Evolutionary conservation across 495 filamentous ascomycete genomes (phyloP).

Genomic region (Aspergillus carlsbadensis): DNA sequence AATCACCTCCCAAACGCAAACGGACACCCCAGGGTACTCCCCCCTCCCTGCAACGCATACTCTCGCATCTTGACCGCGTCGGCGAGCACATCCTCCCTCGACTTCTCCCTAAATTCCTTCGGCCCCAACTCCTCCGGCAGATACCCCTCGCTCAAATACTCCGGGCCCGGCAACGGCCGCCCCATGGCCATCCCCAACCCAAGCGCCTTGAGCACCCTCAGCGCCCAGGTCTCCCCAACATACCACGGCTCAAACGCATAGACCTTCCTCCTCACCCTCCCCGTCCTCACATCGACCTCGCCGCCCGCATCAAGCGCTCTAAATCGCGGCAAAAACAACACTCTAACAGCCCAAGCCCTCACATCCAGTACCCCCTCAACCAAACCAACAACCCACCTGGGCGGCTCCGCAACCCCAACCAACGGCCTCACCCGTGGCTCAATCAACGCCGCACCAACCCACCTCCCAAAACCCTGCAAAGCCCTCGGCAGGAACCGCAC

Average conservation of each 20-base stretch:
- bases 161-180: background rate
- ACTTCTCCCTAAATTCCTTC: background rate
- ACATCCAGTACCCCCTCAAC: background rate
- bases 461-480: background rate
- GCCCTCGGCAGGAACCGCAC: background rate
- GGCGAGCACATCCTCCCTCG: background rate
- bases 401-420: background rate
- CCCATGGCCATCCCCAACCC: background rate
- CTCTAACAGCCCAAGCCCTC: background rate
- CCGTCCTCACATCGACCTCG: background rate
- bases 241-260: constrained; percentile 11
- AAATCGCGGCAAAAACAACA: background rate
- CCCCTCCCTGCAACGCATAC: constrained; percentile 5
- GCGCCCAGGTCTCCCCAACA: background rate
- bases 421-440: constrained; percentile 6
- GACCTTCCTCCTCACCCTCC: background rate
- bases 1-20: constrained; percentile 1
- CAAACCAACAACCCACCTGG: background rate
- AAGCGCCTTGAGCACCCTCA: too few species aligned
- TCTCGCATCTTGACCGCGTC: constrained; percentile 5
- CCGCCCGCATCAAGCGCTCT: background rate
- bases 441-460: background rate
- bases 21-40: background rate
- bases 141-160: constrained; percentile 9
- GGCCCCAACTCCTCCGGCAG: constrained; percentile 8